phyloP scores from a whole-genome alignment of 768 basidiomycete genomes.

The Holtermanniella nyarrowii region DNA sequence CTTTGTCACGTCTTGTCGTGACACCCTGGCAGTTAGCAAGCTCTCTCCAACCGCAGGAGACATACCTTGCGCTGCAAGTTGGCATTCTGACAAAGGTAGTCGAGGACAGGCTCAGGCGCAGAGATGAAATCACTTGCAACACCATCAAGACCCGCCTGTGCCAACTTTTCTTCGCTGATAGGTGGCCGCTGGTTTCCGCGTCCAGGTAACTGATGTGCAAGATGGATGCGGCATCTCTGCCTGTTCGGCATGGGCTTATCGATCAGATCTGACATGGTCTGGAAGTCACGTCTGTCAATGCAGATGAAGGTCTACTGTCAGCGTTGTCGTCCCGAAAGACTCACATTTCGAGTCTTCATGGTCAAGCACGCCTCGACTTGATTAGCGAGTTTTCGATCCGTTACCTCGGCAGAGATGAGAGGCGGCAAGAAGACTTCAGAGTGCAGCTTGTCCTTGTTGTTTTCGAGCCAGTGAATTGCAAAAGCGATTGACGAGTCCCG shows the following conservation, averaged over 20 bases:
- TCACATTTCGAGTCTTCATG: constrained; percentile 54
- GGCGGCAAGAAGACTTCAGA: constrained; percentile 82
- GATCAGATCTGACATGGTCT: constrained; percentile 55
- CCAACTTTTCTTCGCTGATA: constrained; percentile 56
- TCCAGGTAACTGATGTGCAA: constrained; percentile 14
- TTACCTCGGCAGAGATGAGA: constrained; percentile 58
- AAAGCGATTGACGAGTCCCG: constrained; percentile 46
- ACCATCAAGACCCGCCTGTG: constrained; percentile 58
- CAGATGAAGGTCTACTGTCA: constrained; percentile 65
- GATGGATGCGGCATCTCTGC: constrained; percentile 7
- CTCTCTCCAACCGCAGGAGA: background rate
- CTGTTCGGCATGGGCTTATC: constrained; percentile 39
- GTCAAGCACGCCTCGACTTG: constrained; percentile 67
- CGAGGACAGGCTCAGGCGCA: constrained; percentile 63
- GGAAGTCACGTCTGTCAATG: constrained; percentile 71
- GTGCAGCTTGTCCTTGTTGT: constrained; percentile 56
- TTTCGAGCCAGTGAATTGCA: constrained; percentile 27
- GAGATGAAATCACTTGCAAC: constrained; percentile 73
- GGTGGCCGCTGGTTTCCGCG: constrained; percentile 13
- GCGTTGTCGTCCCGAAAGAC: constrained; percentile 8
- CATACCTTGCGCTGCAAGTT: constrained; percentile 64
- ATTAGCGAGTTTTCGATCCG: constrained; percentile 53
- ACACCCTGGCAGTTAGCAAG: constrained; percentile 9
- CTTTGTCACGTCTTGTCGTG: constrained; percentile 1
- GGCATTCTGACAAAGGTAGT: constrained; percentile 56